Evolutionary conservation across 2,329 filamentous ascomycete genomes (phyloP), one percentile per base, ranked within the genome.

Genomic region (Monilinia fructicola): DNA sequence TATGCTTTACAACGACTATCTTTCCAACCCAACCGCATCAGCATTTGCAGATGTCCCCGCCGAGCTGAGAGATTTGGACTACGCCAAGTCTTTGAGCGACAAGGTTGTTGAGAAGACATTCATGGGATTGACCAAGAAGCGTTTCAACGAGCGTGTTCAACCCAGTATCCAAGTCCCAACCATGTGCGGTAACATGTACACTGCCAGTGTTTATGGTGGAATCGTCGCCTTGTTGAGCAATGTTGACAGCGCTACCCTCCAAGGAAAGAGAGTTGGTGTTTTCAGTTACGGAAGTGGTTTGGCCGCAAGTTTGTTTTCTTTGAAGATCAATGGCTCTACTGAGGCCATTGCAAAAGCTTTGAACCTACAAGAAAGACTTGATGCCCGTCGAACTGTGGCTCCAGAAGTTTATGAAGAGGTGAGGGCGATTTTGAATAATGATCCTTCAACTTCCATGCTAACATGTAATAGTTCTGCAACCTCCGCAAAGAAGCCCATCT

Each of bases 51-150:
- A 92, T 71, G 90, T 94, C 48, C 85, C 91, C 64, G 84, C 88
- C 53, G 91, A 93, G 79, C 81, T 94, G 69, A 87, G 88, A 70
- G 89, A 92, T 74, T 84, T 95, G 79, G 88, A 91, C 76, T 94
- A 94, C 79, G 82, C 89, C 76, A 87, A 89, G 80, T 94, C 91
- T 3, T 80, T 95, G 73, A 87, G 86, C 69, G 91, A 95, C 83
- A 93, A 92, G 84, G 85, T 83, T 64, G 85, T 95, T 50, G 91
- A 95, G 84, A 95, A 94, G 87, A 89, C 89, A 69, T 95, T 95
- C 79, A 91, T 95, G 89, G 83, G 77, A 67, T 83, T 94, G 73
- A 89, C 89, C 78, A 94, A 95, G 87, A 93, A 93, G 85, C 86
- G 86, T 73, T 94, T 91, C 81, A 85, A 87, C 76, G 90, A 93